These are phyloP conservation scores for Thermothielavioides terrestris DNA, from an alignment of 495 filamentous ascomycete species.

Conservation along the genomic window DNA sequence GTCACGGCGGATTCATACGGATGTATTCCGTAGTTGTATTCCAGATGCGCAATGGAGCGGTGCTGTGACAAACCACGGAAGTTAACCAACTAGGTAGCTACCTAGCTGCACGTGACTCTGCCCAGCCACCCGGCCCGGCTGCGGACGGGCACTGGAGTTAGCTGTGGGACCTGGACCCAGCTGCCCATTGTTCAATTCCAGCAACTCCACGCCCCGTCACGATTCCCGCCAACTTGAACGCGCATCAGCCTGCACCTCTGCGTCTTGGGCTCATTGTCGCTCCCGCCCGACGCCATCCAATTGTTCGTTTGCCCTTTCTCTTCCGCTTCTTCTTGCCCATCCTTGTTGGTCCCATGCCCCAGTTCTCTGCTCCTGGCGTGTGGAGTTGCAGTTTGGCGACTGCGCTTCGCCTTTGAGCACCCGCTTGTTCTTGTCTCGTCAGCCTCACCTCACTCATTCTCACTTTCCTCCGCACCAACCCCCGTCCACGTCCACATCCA, in stretches of 20 bases:
- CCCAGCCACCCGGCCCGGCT: not conserved
- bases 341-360: constrained; percentile 10
- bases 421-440: constrained; percentile 5
- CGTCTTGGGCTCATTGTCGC: constrained; percentile 1
- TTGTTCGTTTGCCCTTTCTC: constrained; percentile 33
- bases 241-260: constrained; percentile 16
- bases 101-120: not conserved
- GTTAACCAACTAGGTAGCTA: not conserved
- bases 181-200: not conserved
- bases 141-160: too few species aligned
- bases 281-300: constrained; percentile 13
- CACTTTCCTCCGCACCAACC: constrained; percentile 9
- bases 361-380: constrained; percentile 4
- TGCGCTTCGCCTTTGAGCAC: not conserved
- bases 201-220: constrained; percentile 11
- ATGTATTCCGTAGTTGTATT: too few species aligned
- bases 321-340: constrained; percentile 17
- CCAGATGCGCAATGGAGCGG: too few species aligned
- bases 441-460: constrained; percentile 14
- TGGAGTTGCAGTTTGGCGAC: constrained; percentile 3
- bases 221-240: constrained; percentile 9
- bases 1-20: too few species aligned
- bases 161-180: not conserved
- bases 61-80: too few species aligned
- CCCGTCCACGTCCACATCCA: constrained; percentile 9